A percentile compares a stretch with the other conserved stretches of the same genome.
phyloP scores from a whole-genome alignment of 2,329 filamentous ascomycete genomes.

The Alternaria alternata region DNA sequence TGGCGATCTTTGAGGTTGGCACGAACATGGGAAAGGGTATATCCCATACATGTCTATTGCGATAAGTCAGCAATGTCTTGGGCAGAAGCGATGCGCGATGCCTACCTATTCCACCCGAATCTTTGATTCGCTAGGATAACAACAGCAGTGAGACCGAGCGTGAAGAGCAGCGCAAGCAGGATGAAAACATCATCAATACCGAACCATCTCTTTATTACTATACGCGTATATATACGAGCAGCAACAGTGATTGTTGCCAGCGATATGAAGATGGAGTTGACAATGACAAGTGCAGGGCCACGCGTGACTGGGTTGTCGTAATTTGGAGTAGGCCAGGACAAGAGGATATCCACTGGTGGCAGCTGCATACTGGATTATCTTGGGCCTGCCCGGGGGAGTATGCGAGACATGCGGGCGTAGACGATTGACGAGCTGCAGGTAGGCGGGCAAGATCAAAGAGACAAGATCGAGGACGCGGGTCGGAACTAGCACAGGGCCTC shows the following conservation, averaged over 20 bases:
- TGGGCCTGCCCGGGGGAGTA: slow-evolving; percentile 7
- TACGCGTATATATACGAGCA: slow-evolving; percentile 52
- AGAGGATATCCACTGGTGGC: slow-evolving; percentile 40
- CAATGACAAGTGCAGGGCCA: slow-evolving; percentile 51
- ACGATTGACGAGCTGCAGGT: background rate
- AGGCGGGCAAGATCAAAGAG: background rate
- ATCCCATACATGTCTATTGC: slow-evolving; percentile 54
- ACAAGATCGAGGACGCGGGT: background rate
- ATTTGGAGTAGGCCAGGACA: slow-evolving; percentile 52
- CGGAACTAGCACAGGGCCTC: background rate
- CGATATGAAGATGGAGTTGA: slow-evolving; percentile 51
- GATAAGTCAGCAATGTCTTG: background rate
- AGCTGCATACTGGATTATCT: slow-evolving; percentile 34
- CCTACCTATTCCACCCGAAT: slow-evolving; percentile 50
- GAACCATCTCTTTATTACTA: slow-evolving; percentile 53
- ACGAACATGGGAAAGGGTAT: slow-evolving; percentile 41
- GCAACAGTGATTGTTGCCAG: slow-evolving; percentile 48
- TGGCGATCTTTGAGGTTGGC: slow-evolving; percentile 48
- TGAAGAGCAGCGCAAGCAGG: slow-evolving; percentile 49
- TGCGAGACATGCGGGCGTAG: slow-evolving; percentile 12
- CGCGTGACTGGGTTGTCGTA: slow-evolving; percentile 51
- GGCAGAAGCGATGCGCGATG: fast-evolving
- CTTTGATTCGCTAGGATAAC: slow-evolving; percentile 54
- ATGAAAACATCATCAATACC: slow-evolving; percentile 55
- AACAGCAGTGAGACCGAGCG: slow-evolving; percentile 48